Percentiles rank a stretch among this genome's conserved stretches.
phyloP scores from a whole-genome alignment of 2,329 filamentous ascomycete genomes.

The Blastomyces emzantsi region DNA sequence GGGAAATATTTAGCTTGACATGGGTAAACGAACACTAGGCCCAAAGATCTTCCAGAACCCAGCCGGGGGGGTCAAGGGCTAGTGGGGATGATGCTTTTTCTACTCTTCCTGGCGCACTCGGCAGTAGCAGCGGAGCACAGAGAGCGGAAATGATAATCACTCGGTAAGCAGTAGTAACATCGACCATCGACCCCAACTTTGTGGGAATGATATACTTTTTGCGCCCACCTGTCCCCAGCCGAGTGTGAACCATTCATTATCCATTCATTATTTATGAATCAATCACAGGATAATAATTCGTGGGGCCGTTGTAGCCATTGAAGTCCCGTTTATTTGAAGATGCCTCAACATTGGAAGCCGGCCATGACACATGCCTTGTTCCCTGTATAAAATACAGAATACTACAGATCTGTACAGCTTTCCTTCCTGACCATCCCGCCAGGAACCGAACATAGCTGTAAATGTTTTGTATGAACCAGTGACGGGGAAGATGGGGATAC shows the following conservation, averaged over 20 bases:
- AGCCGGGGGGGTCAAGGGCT: background rate
- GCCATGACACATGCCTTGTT: background rate
- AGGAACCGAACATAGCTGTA: background rate
- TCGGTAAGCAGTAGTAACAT: conserved; percentile 5
- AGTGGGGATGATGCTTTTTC: conserved; percentile 6
- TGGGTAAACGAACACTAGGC: conserved; percentile 8
- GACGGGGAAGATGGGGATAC: background rate
- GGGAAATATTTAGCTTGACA: conserved; percentile 6
- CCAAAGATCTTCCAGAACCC: conserved; percentile 11
- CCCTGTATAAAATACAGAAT: background rate
- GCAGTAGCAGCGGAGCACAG: background rate
- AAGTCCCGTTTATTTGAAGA: conserved; percentile 3
- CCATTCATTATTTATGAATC: background rate
- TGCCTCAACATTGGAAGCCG: background rate
- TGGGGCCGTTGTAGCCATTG: background rate
- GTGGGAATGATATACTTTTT: background rate
- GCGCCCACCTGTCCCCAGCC: background rate
- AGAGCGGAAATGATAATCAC: conserved; percentile 2
- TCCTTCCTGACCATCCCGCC: background rate
- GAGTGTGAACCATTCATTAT: background rate
- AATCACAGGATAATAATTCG: conserved; percentile 1
- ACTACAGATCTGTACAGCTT: background rate
- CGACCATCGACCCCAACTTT: background rate
- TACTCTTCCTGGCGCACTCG: conserved; percentile 1
- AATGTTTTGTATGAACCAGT: background rate